Conservation (phyloP, 106 monocot genomes). For the Cymbidium sinense region DNA sequence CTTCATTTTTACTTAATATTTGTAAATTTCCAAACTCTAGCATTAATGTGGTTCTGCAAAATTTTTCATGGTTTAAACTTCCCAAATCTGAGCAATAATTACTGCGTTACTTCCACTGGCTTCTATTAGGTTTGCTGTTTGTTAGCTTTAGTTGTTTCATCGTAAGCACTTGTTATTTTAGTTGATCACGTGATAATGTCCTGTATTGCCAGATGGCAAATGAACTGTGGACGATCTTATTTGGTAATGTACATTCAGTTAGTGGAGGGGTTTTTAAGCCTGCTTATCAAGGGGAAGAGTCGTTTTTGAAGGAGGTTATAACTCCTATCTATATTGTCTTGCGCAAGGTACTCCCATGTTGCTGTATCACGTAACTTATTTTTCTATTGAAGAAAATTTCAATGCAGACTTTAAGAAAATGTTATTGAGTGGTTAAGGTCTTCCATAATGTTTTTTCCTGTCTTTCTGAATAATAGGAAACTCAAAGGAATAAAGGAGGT, state of each 20-base stretch:
- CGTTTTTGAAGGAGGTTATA: constrained; percentile 61
- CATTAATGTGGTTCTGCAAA: not conserved
- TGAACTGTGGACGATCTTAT: constrained; percentile 48
- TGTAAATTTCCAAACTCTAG: not conserved
- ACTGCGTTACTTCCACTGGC: not conserved
- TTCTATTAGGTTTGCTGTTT: not conserved
- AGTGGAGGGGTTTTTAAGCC: constrained; percentile 49
- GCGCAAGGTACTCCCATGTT: constrained; percentile 49
- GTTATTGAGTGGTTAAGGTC: not conserved
- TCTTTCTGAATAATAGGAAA: constrained; percentile 58
- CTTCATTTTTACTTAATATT: not conserved
- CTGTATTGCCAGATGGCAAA: constrained; percentile 58
- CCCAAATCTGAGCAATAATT: not conserved
- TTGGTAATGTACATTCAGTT: constrained; percentile 29
- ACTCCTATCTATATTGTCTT: constrained; percentile 78
- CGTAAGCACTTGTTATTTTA: too few relatives aligned
- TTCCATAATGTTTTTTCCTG: not conserved
- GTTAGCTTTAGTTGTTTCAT: too few relatives aligned
- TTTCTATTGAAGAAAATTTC: constrained; percentile 1
- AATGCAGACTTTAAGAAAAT: not conserved
- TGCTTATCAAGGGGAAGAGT: constrained; percentile 43
- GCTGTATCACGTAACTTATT: not conserved
- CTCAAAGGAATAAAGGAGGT: constrained; percentile 55
- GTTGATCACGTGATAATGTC: not conserved
- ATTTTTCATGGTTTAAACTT: not conserved